A percentile compares a stretch with the other conserved stretches of the same genome.
Conservation (phyloP, 208 protist genomes). For the Leptomonas seymouri region DNA sequence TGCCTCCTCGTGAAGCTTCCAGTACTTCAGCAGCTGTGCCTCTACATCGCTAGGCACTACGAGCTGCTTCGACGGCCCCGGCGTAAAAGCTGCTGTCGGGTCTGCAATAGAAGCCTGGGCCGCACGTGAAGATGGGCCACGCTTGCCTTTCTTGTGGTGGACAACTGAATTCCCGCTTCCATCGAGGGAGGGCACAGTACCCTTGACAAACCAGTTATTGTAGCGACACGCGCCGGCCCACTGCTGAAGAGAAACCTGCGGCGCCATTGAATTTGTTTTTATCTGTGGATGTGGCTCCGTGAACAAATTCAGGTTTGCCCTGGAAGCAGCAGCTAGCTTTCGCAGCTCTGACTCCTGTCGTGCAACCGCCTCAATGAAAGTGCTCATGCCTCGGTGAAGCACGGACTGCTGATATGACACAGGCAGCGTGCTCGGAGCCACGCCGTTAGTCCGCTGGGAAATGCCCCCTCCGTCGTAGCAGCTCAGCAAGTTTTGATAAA, state of each 20-base stretch:
- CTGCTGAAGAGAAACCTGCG: slow-evolving; percentile 1
- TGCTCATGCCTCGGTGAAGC: slow-evolving; percentile 2
- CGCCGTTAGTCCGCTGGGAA: not conserved
- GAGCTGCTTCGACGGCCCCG: slow-evolving; percentile 16
- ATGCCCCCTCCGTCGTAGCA: not conserved
- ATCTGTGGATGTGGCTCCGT: no score
- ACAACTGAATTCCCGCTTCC: not conserved
- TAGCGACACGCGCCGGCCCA: slow-evolving; percentile 25
- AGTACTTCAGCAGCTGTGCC: slow-evolving; percentile 44
- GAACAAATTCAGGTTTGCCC: not conserved
- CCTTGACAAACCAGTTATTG: slow-evolving; percentile 26
- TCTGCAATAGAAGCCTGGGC: not conserved
- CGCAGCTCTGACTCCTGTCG: slow-evolving; percentile 12
- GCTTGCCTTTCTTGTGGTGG: not conserved
- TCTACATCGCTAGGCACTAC: slow-evolving; percentile 22
- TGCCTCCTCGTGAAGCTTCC: slow-evolving; percentile 48
- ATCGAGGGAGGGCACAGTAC: not conserved
- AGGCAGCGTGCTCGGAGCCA: not conserved
- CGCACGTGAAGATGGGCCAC: not conserved
- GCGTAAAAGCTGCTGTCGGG: no score
- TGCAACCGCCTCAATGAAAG: slow-evolving; percentile 15
- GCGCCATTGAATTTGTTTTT: not conserved
- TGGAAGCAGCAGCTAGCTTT: not conserved
- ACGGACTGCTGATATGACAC: slow-evolving; percentile 5
- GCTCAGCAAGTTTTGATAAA: slow-evolving; percentile 13